Evolutionary conservation across 1,284 basidiomycete species (phyloP).

Genomic region (Peniophora sp.): DNA sequence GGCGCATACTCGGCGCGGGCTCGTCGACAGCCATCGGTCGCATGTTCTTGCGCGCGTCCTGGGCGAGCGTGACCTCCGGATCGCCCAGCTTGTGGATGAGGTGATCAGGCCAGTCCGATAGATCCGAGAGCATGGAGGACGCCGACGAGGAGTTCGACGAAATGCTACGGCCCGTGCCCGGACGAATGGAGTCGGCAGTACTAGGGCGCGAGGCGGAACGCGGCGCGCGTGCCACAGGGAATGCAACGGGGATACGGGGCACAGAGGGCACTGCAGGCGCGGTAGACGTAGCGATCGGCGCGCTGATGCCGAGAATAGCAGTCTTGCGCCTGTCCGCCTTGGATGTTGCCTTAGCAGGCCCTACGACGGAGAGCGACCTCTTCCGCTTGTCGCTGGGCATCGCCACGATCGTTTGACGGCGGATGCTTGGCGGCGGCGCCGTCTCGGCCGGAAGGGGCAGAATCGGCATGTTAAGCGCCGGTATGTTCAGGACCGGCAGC

Average conservation of each 20-base stretch:
- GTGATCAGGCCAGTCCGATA: not conserved
- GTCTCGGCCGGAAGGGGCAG: not conserved
- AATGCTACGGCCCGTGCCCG: no score
- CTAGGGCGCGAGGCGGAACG: not conserved
- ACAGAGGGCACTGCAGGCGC: not conserved
- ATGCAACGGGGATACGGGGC: not conserved
- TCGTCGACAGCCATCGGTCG: slow-evolving; percentile 9
- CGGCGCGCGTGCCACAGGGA: not conserved
- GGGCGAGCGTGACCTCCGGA: slow-evolving; percentile 7
- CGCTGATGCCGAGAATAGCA: not conserved
- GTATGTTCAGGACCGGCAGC: no score
- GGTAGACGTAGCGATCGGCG: not conserved
- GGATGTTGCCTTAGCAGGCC: not conserved
- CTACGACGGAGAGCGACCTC: not conserved
- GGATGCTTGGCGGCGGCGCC: not conserved
- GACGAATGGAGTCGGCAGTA: not conserved
- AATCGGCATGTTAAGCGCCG: slow-evolving; percentile 4
- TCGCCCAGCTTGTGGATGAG: not conserved
- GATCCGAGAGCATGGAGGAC: not conserved
- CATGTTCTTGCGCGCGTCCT: slow-evolving; percentile 8
- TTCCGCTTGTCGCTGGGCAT: not conserved
- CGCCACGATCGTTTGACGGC: not conserved
- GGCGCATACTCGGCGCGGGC: not conserved
- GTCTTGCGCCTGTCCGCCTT: not conserved
- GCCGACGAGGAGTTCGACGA: not conserved